Base-by-base conservation (phyloP, 805 yeast species). In the Kodamaea fukazawae region DNA sequence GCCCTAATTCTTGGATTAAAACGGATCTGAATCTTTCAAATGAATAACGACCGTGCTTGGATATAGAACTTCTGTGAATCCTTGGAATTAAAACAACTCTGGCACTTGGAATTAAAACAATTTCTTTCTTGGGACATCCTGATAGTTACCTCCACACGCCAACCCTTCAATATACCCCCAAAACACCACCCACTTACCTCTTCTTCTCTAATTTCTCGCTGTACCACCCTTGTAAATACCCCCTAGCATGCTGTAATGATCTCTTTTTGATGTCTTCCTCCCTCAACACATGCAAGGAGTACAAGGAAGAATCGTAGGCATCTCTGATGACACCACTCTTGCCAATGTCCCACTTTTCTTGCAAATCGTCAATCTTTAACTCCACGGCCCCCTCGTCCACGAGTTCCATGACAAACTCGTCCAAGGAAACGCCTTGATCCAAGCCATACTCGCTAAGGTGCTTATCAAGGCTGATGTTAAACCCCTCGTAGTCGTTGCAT, bases 351-450 rank as follows among this genome's bases (percentile, higher is more conserved):
- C 62, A 41, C 5, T 34, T 15, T 0, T 47, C 41, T 6, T 34
- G 34, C 22, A 46, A 50, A 30, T 63, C 61, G 44, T 67, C 64
- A 9, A 69, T 58, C 42, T 48, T 57, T 6, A 56, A 47, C 11
- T 51, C 50, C 6, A 65, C 43, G 9, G 50, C 30, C 4, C 48
- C 48, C 10, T 55, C 46, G 32, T 61, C 60, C 7, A 49, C 45
- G 60, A 65, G 47, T 2, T 46, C 41, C 10, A 65, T 57, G 5
- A 63, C 36, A 7, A 53, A 32, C 6, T 43, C 38, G 10, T 30
- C 41, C 32, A 55, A 40, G n/a, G 45, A 48, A 43, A 48, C 45
- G 20, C 43, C 46, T 9, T 37, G 26, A 4, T 53, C 44, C 46
- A 50, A 50, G 15, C 47, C 49, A 11, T 41, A 32, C 9, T 51